These are phyloP conservation scores for Botrytis pseudocinerea DNA, from an alignment of 2,329 filamentous ascomycete genomes.

Conservation along the genomic window DNA sequence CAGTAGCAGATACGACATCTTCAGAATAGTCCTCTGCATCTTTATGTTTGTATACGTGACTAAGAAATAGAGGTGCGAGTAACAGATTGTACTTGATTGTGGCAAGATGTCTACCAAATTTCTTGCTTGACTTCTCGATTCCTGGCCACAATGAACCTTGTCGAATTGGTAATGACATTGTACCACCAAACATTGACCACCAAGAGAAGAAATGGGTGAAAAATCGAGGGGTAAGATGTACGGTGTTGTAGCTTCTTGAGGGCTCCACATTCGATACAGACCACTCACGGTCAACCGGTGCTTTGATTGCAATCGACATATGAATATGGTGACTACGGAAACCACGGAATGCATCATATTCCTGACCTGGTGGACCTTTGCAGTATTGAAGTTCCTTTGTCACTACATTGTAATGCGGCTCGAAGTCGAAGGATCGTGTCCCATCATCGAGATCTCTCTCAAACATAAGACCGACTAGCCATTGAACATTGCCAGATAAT, in stretches of 20 bases:
- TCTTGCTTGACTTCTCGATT: constrained; percentile 95
- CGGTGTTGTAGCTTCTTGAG: constrained; percentile 91
- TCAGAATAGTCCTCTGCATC: constrained; percentile 84
- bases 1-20: constrained; percentile 81
- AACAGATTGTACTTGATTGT: constrained; percentile 98
- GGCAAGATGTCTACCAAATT: constrained; percentile 94
- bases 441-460: constrained; percentile 75
- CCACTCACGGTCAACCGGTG: constrained; percentile 87
- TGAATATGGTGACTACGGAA: constrained; percentile 97
- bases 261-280: constrained; percentile 69
- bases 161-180: constrained; percentile 90
- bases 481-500: constrained; percentile 91
- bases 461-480: constrained; percentile 88
- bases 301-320: constrained; percentile 86
- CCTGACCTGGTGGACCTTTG: constrained; percentile 54
- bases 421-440: constrained; percentile 81
- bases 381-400: constrained; percentile 78
- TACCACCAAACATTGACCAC: constrained; percentile 95
- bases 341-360: constrained; percentile 92
- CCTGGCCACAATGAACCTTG: constrained; percentile 91
- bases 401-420: constrained; percentile 87
- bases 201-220: constrained; percentile 98
- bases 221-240: constrained; percentile 91
- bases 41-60: constrained; percentile 98
- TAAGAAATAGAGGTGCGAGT: constrained; percentile 88